Evolutionary conservation across 2,329 filamentous ascomycete genomes (phyloP).

Genomic region (Elsinoe necatrix): DNA sequence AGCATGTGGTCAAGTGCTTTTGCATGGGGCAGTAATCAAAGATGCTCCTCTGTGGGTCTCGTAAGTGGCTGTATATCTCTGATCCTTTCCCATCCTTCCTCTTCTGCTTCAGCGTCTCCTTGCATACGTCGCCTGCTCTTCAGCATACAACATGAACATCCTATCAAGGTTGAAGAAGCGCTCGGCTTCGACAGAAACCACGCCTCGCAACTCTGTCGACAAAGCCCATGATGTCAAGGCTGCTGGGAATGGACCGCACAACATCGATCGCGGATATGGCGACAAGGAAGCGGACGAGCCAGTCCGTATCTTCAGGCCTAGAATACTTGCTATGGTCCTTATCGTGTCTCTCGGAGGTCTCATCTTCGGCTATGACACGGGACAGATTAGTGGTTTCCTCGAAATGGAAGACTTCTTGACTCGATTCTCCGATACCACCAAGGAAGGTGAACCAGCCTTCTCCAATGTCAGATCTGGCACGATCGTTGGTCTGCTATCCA

Average conservation of each 20-base stretch:
- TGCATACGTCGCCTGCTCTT: background rate
- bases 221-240: background rate
- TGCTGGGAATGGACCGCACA: background rate
- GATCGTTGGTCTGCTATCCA: slow-evolving; percentile 52
- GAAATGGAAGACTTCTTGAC: slow-evolving; percentile 49
- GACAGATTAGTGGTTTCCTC: slow-evolving; percentile 55
- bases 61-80: background rate
- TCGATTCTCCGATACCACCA: slow-evolving; percentile 44
- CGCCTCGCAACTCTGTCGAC: slow-evolving; percentile 12
- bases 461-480: slow-evolving; percentile 53
- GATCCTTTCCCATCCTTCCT: background rate
- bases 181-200: slow-evolving; percentile 8
- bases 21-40: background rate
- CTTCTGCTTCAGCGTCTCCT: background rate
- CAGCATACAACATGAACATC: slow-evolving; percentile 2
- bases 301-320: slow-evolving; percentile 16
- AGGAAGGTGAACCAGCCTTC: slow-evolving; percentile 41
- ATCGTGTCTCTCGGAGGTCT: slow-evolving; percentile 32
- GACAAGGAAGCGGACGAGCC: slow-evolving; percentile 16
- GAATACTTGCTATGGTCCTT: slow-evolving; percentile 28
- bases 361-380: slow-evolving; percentile 34
- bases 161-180: slow-evolving; percentile 13
- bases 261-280: background rate
- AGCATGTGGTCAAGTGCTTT: background rate
- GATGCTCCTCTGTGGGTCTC: background rate